These are phyloP conservation scores for Hymenoscyphus fraxineus DNA, from an alignment of 2,329 filamentous ascomycete genomes.

Conservation along the genomic window DNA sequence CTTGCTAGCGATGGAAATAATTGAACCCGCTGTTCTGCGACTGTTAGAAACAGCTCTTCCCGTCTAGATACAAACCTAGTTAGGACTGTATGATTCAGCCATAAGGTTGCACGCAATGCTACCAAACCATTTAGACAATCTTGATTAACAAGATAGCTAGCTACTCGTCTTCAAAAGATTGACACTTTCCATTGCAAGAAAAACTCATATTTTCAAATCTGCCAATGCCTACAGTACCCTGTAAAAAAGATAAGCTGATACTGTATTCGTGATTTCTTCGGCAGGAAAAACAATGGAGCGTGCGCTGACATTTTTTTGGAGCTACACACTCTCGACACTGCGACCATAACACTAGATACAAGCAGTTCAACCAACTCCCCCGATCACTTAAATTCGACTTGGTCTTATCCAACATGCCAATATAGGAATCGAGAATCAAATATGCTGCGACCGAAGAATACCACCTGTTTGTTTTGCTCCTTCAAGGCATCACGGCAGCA, in stretches of 20 bases:
- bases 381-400: background rate
- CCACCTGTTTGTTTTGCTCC: conserved; percentile 30
- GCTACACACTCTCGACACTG: too few relatives aligned
- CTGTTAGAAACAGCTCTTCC: too few relatives aligned
- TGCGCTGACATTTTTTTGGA: background rate
- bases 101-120: too few relatives aligned
- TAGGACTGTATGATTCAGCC: too few relatives aligned
- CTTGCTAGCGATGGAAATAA: too few relatives aligned
- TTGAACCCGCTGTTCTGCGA: too few relatives aligned
- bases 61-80: too few relatives aligned
- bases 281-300: background rate
- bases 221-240: background rate
- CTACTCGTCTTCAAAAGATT: too few relatives aligned
- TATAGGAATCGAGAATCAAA: conserved; percentile 2
- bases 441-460: conserved; percentile 30
- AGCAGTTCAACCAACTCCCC: background rate
- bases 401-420: conserved; percentile 12
- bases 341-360: too few relatives aligned
- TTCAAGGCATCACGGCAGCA: conserved; percentile 23
- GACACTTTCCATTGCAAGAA: too few relatives aligned
- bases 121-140: too few relatives aligned
- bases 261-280: background rate
- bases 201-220: background rate
- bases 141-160: too few relatives aligned
- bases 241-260: background rate